A percentile compares a stretch with the other conserved stretches of the same genome.
Evolutionary conservation across 495 filamentous ascomycete genomes (phyloP).

Genomic region (Neurospora sublineolata): DNA sequence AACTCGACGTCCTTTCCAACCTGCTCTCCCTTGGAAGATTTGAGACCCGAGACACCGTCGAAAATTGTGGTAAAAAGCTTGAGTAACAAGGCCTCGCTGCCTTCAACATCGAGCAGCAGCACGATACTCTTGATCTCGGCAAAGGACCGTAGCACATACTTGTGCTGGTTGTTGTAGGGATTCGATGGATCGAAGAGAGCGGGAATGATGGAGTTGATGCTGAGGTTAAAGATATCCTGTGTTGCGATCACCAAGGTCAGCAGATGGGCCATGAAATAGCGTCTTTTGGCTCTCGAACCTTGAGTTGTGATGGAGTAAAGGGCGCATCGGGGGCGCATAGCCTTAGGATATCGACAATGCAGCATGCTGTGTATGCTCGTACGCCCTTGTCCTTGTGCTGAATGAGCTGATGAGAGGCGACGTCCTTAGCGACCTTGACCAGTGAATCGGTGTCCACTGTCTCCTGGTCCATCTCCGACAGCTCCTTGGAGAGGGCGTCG

Average conservation of each 20-base stretch:
- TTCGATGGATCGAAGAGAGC: slow-evolving; percentile 78
- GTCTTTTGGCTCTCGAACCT: slow-evolving; percentile 41
- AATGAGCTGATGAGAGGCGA: slow-evolving; percentile 70
- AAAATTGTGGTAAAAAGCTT: slow-evolving; percentile 81
- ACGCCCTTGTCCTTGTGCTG: slow-evolving; percentile 89
- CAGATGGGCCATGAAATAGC: neutral
- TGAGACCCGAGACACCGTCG: slow-evolving; percentile 77
- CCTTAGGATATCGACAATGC: slow-evolving; percentile 85
- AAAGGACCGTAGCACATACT: slow-evolving; percentile 78
- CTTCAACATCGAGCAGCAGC: slow-evolving; percentile 80
- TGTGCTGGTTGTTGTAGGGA: slow-evolving; percentile 85
- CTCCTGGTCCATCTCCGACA: slow-evolving; percentile 80
- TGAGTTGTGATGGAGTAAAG: slow-evolving; percentile 79
- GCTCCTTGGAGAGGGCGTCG: slow-evolving; percentile 68
- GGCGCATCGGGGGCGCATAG: slow-evolving; percentile 93
- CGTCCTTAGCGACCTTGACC: slow-evolving; percentile 73
- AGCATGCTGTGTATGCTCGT: slow-evolving; percentile 75
- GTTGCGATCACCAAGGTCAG: slow-evolving; percentile 4
- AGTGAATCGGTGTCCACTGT: slow-evolving; percentile 71
- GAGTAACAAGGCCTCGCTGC: slow-evolving; percentile 61
- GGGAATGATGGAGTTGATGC: slow-evolving; percentile 71
- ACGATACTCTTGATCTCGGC: slow-evolving; percentile 90
- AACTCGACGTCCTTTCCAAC: slow-evolving; percentile 84
- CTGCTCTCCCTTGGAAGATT: slow-evolving; percentile 62
- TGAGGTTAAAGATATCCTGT: slow-evolving; percentile 87